Percentiles rank a stretch among this genome's conserved stretches.
phyloP scores from a whole-genome alignment of 2,329 filamentous ascomycete species.

The Alternaria burnsii region DNA sequence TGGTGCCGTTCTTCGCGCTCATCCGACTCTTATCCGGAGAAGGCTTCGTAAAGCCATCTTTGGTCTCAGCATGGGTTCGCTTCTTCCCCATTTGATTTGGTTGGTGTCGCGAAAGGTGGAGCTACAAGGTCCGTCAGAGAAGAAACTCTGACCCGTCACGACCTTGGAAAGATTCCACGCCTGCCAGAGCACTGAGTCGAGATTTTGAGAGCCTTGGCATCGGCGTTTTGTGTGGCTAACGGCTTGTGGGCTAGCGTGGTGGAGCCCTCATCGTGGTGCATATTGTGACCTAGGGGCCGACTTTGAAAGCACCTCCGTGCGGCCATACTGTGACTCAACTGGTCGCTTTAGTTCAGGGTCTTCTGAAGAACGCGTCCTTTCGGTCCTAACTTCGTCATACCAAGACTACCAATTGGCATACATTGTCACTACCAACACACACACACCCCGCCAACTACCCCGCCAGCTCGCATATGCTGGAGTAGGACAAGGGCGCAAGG shows the following conservation, averaged over 20 bases:
- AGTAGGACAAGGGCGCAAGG: slow-evolving; percentile 13
- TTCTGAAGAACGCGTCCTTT: not conserved
- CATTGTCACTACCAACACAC: not conserved
- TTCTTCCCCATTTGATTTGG: slow-evolving; percentile 53
- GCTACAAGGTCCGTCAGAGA: slow-evolving; percentile 51
- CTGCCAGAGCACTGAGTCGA: slow-evolving; percentile 20
- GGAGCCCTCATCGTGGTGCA: slow-evolving; percentile 21
- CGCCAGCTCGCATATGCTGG: slow-evolving; percentile 22
- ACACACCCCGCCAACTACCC: slow-evolving; percentile 17
- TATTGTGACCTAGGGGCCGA: slow-evolving; percentile 20
- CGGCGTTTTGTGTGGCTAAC: slow-evolving; percentile 25
- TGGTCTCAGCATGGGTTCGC: slow-evolving; percentile 52
- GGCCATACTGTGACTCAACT: slow-evolving; percentile 37
- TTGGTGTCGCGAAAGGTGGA: slow-evolving; percentile 34
- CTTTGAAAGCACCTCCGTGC: slow-evolving; percentile 27
- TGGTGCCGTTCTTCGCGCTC: slow-evolving; percentile 38
- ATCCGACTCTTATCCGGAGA: slow-evolving; percentile 42
- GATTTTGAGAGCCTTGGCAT: slow-evolving; percentile 29
- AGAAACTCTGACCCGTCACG: slow-evolving; percentile 49
- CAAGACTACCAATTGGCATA: not conserved
- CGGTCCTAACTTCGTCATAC: not conserved
- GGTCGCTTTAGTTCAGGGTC: slow-evolving; percentile 13
- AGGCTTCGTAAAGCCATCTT: slow-evolving; percentile 52
- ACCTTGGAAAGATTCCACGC: slow-evolving; percentile 34
- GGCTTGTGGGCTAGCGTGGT: slow-evolving; percentile 27